Base-by-base conservation (phyloP, 2,329 filamentous ascomycete species). In the Sporothrix globosa region DNA sequence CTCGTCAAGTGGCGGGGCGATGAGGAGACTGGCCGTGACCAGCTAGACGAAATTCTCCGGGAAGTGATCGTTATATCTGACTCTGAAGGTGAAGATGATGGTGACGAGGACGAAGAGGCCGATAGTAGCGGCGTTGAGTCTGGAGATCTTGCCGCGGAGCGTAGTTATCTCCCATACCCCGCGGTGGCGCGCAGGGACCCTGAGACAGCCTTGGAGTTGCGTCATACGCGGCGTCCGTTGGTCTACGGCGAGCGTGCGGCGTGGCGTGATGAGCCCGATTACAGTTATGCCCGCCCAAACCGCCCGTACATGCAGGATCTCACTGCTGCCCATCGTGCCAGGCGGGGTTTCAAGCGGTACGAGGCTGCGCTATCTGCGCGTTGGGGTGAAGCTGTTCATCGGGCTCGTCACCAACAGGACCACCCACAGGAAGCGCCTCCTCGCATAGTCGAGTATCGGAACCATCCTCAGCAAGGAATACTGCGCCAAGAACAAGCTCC, bases 1-100 rank as follows among this genome's bases (percentile, higher is more conserved):
- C 85, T 91, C 77, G 85, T 90, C 82, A 90, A 90, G 85, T 91
- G 88, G 88, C 88, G 88, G 80, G 88, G 88, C 69, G 88, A 91
- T 74, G 88, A 91, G 77, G 88, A 91, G 77, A 90, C 85, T 21
- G 88, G 88, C 34, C 86, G 88, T 65, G 88, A 91, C 75, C 87
- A 90, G 77, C 82, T 90, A 19, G 88, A 90, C 71, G 88, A 90
- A 76, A 89, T 90, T 70, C 81, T 90, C 46, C 83, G 87, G 67
- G 88, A 91, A 77, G 87, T 90, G 13, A 86, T 90, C 68, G 85
- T 90, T 75, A 89, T 91, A 58, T 88, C 87, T n/a, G 86, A 88
- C 74, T 83, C 83, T 5, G 86, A 88, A 75, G 83, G 81, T 53
- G 83, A 82, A 3, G 80, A 81, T 4, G 79, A 77, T 10, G 81